These are phyloP conservation scores for Alternaria brassicicola DNA, from an alignment of 2,329 filamentous ascomycete species.

Conservation along the genomic window DNA sequence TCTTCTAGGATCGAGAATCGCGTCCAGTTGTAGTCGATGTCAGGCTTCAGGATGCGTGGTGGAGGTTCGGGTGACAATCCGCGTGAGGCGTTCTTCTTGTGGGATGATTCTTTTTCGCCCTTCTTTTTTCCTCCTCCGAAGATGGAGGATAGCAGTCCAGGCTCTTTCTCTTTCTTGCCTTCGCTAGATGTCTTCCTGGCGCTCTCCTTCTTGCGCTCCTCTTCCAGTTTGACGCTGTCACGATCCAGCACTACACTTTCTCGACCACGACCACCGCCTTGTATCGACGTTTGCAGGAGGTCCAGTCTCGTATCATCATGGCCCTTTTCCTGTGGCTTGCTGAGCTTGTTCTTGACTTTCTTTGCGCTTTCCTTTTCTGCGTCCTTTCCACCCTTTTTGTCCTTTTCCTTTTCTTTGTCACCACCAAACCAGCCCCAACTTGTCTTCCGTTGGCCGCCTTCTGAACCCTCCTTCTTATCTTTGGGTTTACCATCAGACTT, in stretches of 20 bases:
- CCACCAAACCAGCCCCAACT: constrained; percentile 79
- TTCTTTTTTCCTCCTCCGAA: constrained; percentile 93
- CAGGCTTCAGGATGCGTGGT: constrained; percentile 75
- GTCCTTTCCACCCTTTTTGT: constrained; percentile 60
- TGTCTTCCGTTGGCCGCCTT: constrained; percentile 71
- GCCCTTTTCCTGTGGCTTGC: constrained; percentile 60
- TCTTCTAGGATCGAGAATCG: constrained; percentile 95
- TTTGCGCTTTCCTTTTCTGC: constrained; percentile 48
- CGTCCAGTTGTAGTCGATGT: constrained; percentile 95
- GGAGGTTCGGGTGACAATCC: constrained; percentile 78
- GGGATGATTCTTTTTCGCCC: constrained; percentile 72
- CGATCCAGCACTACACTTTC: constrained; percentile 87
- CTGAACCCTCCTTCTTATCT: constrained; percentile 74
- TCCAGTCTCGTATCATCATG: constrained; percentile 86
- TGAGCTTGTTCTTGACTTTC: constrained; percentile 67
- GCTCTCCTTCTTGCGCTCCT: constrained; percentile 82
- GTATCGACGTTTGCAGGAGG: constrained; percentile 85
- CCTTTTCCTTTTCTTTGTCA: constrained; percentile 72
- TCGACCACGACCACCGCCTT: constrained; percentile 66
- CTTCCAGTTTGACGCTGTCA: constrained; percentile 74
- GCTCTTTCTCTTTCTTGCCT: constrained; percentile 85
- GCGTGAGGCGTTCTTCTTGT: constrained; percentile 75
- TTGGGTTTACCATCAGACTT: constrained; percentile 72
- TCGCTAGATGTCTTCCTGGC: constrained; percentile 71
- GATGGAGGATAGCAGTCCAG: constrained; percentile 86